Evolutionary conservation across 2,329 filamentous ascomycete species (phyloP), one percentile per base, ranked within the genome.

Genomic region (Kalmusia sp.): DNA sequence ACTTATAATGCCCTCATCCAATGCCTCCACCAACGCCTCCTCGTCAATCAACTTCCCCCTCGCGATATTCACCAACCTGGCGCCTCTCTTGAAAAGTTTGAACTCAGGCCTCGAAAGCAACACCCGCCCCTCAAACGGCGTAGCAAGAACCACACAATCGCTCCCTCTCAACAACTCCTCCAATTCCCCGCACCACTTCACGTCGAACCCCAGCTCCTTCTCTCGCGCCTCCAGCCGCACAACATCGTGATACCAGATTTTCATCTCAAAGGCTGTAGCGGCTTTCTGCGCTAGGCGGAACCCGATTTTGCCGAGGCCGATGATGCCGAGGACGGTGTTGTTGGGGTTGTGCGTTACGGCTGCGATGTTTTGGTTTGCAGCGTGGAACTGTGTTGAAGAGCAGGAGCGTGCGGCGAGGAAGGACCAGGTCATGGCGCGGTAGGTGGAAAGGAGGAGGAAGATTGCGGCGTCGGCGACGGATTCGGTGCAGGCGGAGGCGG

Each of bases 401-500:
- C 74, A 69, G 3, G 77, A 76, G 3, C 80, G 70, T 0, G 87
- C 86, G 1, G 86, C 84, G 1, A 78, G 67, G 45, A 84, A 81
- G 57, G 83, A 87, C 84, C 87, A 90, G 1, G 84, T 80, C 11
- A 92, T 81, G 39, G 84, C 80, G 46, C 89, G 86, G 76, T 91
- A 92, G 12, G 84, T 86, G 7, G 84, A 83, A 44, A 92, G 82
- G 61, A 92, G 84, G 62, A 89, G 82, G 64, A 86, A 87, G 34
- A 90, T 79, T 15, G 87, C 85, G 56, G 89, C 85, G 70, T 92
- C 89, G 45, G 88, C 88, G 1, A 91, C 88, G 4, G 88, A 85
- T 64, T 92, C 89, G 6, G 87, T 87, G 30, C 87, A 87, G 0
- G 88, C 87, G 1, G 85, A 81, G 1, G 87, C 88, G 2, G 85